phyloP scores from a whole-genome alignment of 805 yeast genomes.

The Candida silvicultrix region DNA sequence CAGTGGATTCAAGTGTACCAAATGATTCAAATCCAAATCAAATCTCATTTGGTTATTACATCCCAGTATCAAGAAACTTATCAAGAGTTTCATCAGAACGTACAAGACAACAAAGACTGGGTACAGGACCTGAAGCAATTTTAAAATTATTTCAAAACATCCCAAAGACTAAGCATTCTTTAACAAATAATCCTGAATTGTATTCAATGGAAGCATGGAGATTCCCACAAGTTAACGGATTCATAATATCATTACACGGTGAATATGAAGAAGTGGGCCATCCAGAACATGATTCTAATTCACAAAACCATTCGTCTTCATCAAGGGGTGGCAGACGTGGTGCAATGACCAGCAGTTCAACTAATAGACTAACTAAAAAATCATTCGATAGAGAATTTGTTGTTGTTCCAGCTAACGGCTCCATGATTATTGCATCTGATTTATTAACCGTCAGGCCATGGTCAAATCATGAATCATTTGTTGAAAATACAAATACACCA shows the following conservation, averaged over 20 bases:
- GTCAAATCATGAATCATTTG: conserved; percentile 55
- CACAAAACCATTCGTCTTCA: conserved; percentile 15
- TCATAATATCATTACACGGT: conserved; percentile 79
- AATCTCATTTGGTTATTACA: conserved; percentile 58
- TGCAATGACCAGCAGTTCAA: conserved; percentile 19
- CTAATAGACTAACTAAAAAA: conserved; percentile 44
- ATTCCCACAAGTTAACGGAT: conserved; percentile 65
- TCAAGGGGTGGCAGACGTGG: conserved; percentile 19
- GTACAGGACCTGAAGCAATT: conserved; percentile 65
- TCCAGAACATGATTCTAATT: conserved; percentile 36
- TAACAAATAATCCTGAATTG: conserved; percentile 52
- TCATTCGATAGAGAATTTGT: conserved; percentile 83
- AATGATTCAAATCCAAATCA: conserved; percentile 27
- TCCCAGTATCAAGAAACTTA: conserved; percentile 72
- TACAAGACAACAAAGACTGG: conserved; percentile 51
- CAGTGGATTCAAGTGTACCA: conserved; percentile 70
- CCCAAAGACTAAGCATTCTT: conserved; percentile 75
- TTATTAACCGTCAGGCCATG: conserved; percentile 60
- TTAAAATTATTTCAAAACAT: conserved; percentile 52
- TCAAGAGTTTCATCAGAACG: conserved; percentile 49
- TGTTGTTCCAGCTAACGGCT: conserved; percentile 62
- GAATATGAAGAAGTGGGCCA: conserved; percentile 62
- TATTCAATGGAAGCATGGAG: conserved; percentile 79
- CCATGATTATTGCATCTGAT: conserved; percentile 84
- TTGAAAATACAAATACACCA: conserved; percentile 7